phyloP scores from a whole-genome alignment of 305 asterid genomes.

The Solanum hybrid region DNA sequence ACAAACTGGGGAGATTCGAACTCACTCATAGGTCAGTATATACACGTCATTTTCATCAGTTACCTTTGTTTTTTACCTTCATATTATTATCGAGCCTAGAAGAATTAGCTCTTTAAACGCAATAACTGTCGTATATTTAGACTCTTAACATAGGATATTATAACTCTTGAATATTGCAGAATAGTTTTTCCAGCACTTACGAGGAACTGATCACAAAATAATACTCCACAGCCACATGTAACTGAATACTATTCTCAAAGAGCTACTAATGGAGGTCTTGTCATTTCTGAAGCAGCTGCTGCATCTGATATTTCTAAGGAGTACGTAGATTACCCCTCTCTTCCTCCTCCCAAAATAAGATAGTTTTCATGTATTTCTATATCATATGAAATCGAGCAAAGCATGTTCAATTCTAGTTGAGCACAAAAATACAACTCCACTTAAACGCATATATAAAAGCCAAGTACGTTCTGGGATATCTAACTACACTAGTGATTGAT shows the following conservation, averaged over 20 bases:
- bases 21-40: background rate
- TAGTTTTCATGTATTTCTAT: background rate
- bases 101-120: background rate
- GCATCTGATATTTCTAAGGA: conserved; percentile 4
- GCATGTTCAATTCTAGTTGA: background rate
- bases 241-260: conserved; percentile 10
- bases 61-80: background rate
- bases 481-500: background rate
- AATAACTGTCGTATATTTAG: background rate
- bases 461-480: background rate
- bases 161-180: background rate
- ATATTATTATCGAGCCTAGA: background rate
- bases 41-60: background rate
- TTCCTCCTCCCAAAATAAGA: background rate
- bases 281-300: conserved; percentile 13
- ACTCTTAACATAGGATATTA: background rate
- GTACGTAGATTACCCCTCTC: background rate
- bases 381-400: background rate
- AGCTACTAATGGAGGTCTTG: conserved; percentile 7
- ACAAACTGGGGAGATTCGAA: background rate
- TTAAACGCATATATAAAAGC: background rate
- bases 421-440: background rate
- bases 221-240: background rate
- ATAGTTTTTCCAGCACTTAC: conserved; percentile 6
- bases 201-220: background rate